A percentile compares a stretch with the other conserved stretches of the same genome.
Conservation (phyloP, 768 basidiomycete genomes). For the Leccinum barrowsii region DNA sequence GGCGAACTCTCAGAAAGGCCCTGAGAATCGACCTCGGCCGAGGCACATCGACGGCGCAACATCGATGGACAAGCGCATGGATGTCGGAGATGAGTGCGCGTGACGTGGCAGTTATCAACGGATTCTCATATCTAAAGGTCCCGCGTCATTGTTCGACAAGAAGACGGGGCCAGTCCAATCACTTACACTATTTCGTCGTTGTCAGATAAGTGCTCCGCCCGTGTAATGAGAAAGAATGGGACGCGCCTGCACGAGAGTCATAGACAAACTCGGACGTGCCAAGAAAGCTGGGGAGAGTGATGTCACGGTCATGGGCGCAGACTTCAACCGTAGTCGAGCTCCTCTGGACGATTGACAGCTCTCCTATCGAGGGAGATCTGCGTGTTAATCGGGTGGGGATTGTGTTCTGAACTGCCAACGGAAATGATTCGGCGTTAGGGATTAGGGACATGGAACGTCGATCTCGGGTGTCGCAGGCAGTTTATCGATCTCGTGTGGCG, state of each 20-base stretch:
- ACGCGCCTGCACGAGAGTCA: slow-evolving; percentile 67
- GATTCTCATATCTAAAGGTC: slow-evolving; percentile 67
- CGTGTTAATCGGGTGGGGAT: not conserved
- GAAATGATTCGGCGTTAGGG: not conserved
- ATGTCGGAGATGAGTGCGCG: slow-evolving; percentile 71
- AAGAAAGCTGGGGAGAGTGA: slow-evolving; percentile 40
- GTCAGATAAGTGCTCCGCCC: slow-evolving; percentile 8
- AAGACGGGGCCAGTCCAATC: not conserved
- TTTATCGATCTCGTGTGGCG: not conserved
- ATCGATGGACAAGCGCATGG: slow-evolving; percentile 54
- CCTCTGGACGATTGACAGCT: slow-evolving; percentile 35
- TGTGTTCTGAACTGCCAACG: not conserved
- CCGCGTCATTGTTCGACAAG: slow-evolving; percentile 7
- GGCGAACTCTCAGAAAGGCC: slow-evolving; percentile 46
- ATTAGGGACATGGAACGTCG: slow-evolving; percentile 9
- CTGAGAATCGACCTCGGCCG: slow-evolving; percentile 30
- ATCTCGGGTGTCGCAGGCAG: not conserved
- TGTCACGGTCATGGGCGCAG: slow-evolving; percentile 60
- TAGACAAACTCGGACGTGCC: slow-evolving; percentile 61
- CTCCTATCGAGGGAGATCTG: slow-evolving; percentile 17
- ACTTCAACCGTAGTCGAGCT: slow-evolving; percentile 64
- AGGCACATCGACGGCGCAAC: slow-evolving; percentile 65
- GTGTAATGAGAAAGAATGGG: not conserved
- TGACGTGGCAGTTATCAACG: slow-evolving; percentile 70
- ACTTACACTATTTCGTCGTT: slow-evolving; percentile 25